Evolutionary conservation across 441 rosid genomes (phyloP).

Genomic region (Pelargonium citronellum): DNA sequence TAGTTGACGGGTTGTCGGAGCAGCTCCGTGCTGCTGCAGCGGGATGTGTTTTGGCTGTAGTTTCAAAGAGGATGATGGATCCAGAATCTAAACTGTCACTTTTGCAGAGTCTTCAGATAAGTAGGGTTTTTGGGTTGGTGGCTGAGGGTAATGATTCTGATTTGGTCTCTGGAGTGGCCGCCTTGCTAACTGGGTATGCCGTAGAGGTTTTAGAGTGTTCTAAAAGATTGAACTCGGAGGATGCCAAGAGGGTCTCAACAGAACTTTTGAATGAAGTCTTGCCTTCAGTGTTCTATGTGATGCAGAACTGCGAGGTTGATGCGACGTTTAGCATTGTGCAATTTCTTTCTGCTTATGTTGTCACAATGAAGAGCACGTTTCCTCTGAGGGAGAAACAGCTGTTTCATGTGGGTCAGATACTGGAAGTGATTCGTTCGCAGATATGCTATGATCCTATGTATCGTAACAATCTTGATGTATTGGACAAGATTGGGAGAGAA

Average conservation of each 20-base stretch:
- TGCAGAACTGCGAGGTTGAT: constrained; percentile 70
- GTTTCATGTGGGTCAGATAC: constrained; percentile 56
- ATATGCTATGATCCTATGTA: constrained; percentile 64
- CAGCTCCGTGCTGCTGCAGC: constrained; percentile 76
- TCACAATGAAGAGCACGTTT: constrained; percentile 56
- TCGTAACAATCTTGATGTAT: constrained; percentile 54
- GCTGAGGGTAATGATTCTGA: constrained; percentile 61
- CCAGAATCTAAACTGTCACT: constrained; percentile 42
- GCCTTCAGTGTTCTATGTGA: constrained; percentile 69
- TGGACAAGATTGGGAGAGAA: constrained; percentile 84
- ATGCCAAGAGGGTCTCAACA: constrained; percentile 43
- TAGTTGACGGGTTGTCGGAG: constrained; percentile 52
- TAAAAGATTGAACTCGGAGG: constrained; percentile 55
- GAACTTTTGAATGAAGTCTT: constrained; percentile 79
- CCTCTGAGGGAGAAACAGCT: constrained; percentile 36
- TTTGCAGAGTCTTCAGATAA: constrained; percentile 59
- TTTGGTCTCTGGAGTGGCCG: constrained; percentile 49
- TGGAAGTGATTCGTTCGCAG: constrained; percentile 73
- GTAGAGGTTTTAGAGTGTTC: constrained; percentile 80
- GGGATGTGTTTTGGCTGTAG: constrained; percentile 75
- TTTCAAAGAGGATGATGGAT: constrained; percentile 55
- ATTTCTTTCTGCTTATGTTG: constrained; percentile 71
- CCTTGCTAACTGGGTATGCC: constrained; percentile 74
- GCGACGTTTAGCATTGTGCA: constrained; percentile 59
- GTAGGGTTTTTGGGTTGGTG: constrained; percentile 56